These are phyloP conservation scores for Lasiosphaeria ovina DNA, from an alignment of 495 filamentous ascomycete genomes.

Conservation along the genomic window DNA sequence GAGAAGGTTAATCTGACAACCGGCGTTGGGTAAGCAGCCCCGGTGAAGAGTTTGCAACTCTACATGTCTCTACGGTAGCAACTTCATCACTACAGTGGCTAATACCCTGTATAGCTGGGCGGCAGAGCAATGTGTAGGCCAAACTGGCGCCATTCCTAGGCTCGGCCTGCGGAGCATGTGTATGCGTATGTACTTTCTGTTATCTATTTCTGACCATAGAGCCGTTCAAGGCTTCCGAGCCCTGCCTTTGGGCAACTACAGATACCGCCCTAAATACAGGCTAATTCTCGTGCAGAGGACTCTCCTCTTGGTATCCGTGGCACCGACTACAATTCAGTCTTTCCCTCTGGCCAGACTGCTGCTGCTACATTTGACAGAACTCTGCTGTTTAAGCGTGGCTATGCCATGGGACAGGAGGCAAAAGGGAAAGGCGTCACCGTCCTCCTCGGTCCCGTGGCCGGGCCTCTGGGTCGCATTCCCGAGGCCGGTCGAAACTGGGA, in stretches of 20 bases:
- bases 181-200: constrained; percentile 44
- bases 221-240: too few species aligned
- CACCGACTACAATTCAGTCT: constrained; percentile 74
- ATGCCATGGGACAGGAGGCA: constrained; percentile 78
- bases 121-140: constrained; percentile 75
- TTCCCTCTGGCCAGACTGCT: constrained; percentile 76
- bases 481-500: constrained; percentile 92
- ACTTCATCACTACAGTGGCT: too few species aligned
- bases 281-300: constrained; percentile 51
- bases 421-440: constrained; percentile 82
- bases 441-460: constrained; percentile 84
- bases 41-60: too few species aligned
- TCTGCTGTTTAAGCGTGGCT: constrained; percentile 72
- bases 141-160: constrained; percentile 67
- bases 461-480: constrained; percentile 72
- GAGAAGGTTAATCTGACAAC: constrained; percentile 95
- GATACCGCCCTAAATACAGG: too few species aligned
- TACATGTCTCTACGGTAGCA: too few species aligned
- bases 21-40: constrained; percentile 65
- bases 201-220: too few species aligned
- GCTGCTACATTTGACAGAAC: constrained; percentile 73
- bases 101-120: constrained; percentile 57
- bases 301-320: constrained; percentile 80
- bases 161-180: constrained; percentile 81
- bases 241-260: too few species aligned